Evolutionary conservation across 2,329 filamentous ascomycete species (phyloP).

Genomic region (Leptodontidium sp.): DNA sequence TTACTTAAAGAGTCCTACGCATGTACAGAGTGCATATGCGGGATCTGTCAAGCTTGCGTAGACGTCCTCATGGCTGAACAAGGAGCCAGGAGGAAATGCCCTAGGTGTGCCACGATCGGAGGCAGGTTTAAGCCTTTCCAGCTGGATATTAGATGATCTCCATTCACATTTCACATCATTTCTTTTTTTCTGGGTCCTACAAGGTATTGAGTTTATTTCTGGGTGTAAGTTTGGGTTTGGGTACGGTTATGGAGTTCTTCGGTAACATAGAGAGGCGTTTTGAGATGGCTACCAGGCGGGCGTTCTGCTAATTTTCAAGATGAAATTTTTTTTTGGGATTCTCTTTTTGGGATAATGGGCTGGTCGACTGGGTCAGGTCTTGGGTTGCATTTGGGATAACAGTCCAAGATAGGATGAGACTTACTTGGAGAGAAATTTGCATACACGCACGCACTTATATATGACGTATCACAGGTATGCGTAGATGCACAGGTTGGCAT

Average conservation of each 20-base stretch:
- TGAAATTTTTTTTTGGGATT: neutral
- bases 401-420: constrained; percentile 7
- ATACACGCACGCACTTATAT: neutral
- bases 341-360: neutral
- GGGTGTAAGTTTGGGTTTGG: neutral
- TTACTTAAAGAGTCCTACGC: constrained; percentile 86
- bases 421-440: constrained; percentile 1
- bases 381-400: constrained; percentile 7
- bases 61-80: constrained; percentile 80
- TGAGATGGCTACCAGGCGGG: neutral
- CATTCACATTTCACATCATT: neutral
- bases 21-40: constrained; percentile 96
- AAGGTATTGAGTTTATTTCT: neutral
- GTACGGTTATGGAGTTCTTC: neutral
- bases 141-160: constrained; percentile 73
- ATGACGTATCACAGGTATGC: constrained; percentile 4
- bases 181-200: neutral
- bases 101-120: constrained; percentile 79
- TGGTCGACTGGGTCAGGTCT: neutral
- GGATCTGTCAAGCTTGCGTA: constrained; percentile 88
- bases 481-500: constrained; percentile 17
- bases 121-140: constrained; percentile 86
- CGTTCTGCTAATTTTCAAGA: constrained; percentile 8
- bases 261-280: constrained; percentile 11
- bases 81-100: constrained; percentile 78